A percentile compares a stretch with the other conserved stretches of the same genome.
Conservation (phyloP, 805 yeast species). For the Peterozyma xylosa region DNA sequence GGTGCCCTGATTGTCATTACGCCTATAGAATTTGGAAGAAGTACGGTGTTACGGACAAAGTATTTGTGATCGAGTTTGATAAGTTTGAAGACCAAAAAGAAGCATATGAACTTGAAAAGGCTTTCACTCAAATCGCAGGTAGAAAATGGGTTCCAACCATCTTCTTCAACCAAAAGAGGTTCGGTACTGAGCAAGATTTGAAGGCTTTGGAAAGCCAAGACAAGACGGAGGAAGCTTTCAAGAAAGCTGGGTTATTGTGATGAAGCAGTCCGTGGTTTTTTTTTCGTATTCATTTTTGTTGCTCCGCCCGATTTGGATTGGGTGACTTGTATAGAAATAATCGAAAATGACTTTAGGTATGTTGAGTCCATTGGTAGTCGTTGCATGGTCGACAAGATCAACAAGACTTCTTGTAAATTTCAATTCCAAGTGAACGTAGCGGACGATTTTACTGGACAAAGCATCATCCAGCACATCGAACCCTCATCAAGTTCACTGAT, state of each 20-base stretch:
- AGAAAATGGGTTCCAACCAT: slow-evolving; percentile 67
- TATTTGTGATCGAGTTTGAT: slow-evolving; percentile 56
- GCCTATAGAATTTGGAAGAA: slow-evolving; percentile 48
- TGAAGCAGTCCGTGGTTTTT: too few species aligned
- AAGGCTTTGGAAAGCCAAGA: slow-evolving; percentile 28
- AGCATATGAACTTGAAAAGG: slow-evolving; percentile 45
- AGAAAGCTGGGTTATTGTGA: slow-evolving; percentile 21
- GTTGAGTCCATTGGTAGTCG: too few species aligned
- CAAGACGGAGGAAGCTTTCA: slow-evolving; percentile 25
- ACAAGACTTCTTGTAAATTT: too few species aligned
- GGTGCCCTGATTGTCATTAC: slow-evolving; percentile 78
- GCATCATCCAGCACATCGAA: too few species aligned
- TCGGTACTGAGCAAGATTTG: slow-evolving; percentile 50
- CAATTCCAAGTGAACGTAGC: too few species aligned
- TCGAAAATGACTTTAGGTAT: too few species aligned
- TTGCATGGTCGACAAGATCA: too few species aligned
- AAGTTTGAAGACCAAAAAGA: slow-evolving; percentile 36
- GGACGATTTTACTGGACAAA: too few species aligned
- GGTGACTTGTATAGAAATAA: too few species aligned
- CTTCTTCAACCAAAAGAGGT: slow-evolving; percentile 48
- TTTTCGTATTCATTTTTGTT: too few species aligned
- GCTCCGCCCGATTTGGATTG: too few species aligned
- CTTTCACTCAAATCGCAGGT: slow-evolving; percentile 49
- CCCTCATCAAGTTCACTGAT: too few species aligned
- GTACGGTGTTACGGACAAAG: slow-evolving; percentile 40